These are phyloP conservation scores for Sclerotinia glacialis DNA, from an alignment of 2,329 filamentous ascomycete species.

Conservation along the genomic window DNA sequence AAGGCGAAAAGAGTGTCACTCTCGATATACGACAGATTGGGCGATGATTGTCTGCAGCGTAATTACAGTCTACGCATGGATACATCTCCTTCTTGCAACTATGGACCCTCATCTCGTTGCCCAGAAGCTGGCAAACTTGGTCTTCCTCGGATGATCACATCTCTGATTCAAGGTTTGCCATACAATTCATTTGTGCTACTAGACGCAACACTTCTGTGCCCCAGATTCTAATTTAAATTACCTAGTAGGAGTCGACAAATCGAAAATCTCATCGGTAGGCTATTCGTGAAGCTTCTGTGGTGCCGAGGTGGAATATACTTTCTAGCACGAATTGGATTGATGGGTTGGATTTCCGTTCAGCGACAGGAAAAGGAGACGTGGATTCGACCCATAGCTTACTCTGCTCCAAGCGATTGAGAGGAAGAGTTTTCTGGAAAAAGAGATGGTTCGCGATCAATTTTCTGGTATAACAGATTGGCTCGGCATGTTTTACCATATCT, in stretches of 20 bases:
- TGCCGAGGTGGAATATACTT: not conserved
- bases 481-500: too few species aligned
- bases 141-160: too few species aligned
- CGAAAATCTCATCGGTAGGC: rapidly evolving
- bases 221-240: not conserved
- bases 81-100: not conserved
- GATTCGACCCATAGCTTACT: not conserved
- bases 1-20: not conserved
- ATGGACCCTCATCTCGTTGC: not conserved
- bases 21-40: not conserved
- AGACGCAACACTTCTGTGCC: not conserved
- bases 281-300: not conserved
- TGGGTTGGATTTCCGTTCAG: not conserved
- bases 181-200: not conserved
- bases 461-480: not conserved
- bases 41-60: not conserved
- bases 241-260: not conserved
- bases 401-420: not conserved
- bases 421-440: not conserved
- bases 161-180: not conserved
- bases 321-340: not conserved
- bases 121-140: not conserved
- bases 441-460: not conserved
- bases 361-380: not conserved
- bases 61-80: not conserved